phyloP scores from a whole-genome alignment of 2,329 filamentous ascomycete species.

The Knufia fluminis region DNA sequence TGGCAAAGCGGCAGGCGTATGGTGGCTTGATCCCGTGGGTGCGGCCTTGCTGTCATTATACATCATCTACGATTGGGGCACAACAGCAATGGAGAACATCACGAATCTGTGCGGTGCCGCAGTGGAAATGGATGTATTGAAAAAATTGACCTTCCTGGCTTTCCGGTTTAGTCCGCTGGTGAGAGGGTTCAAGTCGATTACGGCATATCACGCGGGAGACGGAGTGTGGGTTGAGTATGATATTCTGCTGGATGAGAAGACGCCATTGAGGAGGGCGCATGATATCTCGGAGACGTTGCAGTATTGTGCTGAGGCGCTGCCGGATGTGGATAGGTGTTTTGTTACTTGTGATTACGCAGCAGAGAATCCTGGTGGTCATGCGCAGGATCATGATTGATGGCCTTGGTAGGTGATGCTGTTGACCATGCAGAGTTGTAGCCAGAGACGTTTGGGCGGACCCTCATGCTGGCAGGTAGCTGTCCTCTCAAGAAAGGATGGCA shows the following conservation, averaged over 20 bases:
- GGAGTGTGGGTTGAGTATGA: constrained; percentile 56
- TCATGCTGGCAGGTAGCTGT: no score
- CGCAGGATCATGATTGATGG: no score
- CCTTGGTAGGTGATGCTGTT: no score
- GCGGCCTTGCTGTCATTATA: constrained; percentile 55
- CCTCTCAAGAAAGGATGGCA: no score
- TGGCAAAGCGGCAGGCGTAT: constrained; percentile 48
- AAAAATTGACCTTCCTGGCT: constrained; percentile 52
- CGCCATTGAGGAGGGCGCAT: constrained; percentile 44
- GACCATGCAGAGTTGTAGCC: no score
- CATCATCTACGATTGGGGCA: constrained; percentile 61
- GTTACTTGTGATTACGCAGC: constrained; percentile 40
- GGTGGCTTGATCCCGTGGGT: constrained; percentile 59
- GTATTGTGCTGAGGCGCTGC: constrained; percentile 43
- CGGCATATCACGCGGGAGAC: constrained; percentile 54
- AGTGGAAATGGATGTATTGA: constrained; percentile 42
- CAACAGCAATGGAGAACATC: constrained; percentile 52
- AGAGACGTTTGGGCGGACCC: no score
- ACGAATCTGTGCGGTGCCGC: constrained; percentile 50
- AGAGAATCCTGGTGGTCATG: not conserved
- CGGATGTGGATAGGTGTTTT: constrained; percentile 45
- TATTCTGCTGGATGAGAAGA: constrained; percentile 47
- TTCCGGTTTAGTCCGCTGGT: constrained; percentile 48
- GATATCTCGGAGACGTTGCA: constrained; percentile 56
- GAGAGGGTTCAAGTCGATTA: constrained; percentile 45